Evolutionary conservation across 192 early-diverging fungal genomes (phyloP).

Genomic region (Cladochytrium replicatum): DNA sequence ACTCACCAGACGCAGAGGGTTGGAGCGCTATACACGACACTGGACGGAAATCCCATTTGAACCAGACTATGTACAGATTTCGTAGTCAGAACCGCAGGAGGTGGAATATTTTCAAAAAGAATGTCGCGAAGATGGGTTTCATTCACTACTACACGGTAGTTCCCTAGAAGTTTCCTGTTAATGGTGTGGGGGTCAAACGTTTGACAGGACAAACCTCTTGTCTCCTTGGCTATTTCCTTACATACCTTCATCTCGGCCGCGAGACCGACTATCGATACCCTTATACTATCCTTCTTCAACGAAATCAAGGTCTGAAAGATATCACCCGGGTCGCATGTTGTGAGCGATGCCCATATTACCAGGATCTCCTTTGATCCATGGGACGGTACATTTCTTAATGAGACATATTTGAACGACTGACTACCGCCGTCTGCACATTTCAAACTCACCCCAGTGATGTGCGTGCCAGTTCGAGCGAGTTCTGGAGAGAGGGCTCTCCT

Average conservation of each 20-base stretch:
- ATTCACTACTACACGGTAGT: conserved; percentile 73
- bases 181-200: conserved; percentile 3
- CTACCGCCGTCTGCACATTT: too few species aligned
- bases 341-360: conserved; percentile 77
- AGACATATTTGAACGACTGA: too few species aligned
- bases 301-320: conserved; percentile 70
- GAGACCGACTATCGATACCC: conserved; percentile 79
- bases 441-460: conserved; percentile 46
- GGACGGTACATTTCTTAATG: conserved; percentile 69
- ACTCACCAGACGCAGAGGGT: conserved; percentile 72
- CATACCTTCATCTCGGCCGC: conserved; percentile 85
- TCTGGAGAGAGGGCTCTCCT: conserved; percentile 89
- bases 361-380: conserved; percentile 85
- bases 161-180: conserved; percentile 35
- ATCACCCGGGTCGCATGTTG: conserved; percentile 89
- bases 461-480: conserved; percentile 77
- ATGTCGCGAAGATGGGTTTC: conserved; percentile 75
- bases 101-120: conserved; percentile 76
- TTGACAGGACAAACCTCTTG: conserved; percentile 44
- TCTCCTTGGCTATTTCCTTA: conserved; percentile 59
- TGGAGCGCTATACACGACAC: conserved; percentile 22
- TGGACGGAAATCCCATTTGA: conserved; percentile 86
- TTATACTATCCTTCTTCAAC: conserved; percentile 58
- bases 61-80: conserved; percentile 59
- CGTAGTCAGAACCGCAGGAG: conserved; percentile 46